These are phyloP conservation scores for Suillus luteus DNA, from an alignment of 768 basidiomycete species.

Conservation along the genomic window DNA sequence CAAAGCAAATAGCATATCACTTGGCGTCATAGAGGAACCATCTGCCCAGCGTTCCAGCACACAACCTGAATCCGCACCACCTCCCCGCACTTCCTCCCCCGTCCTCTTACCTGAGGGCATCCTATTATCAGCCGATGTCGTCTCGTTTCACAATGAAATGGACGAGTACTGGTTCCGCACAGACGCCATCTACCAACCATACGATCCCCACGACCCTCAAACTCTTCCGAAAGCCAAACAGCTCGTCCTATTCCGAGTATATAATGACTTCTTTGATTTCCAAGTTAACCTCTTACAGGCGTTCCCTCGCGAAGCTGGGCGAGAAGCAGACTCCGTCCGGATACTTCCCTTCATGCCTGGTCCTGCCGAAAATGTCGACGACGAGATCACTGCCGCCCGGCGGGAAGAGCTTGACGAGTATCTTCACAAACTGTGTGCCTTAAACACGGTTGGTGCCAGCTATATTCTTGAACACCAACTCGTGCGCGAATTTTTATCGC, in stretches of 20 bases:
- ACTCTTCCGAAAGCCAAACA: conserved; percentile 67
- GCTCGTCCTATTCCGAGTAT: conserved; percentile 89
- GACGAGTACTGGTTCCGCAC: conserved; percentile 98
- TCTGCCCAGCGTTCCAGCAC: conserved; percentile 26
- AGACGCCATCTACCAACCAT: conserved; percentile 87
- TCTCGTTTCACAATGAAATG: conserved; percentile 97
- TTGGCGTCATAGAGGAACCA: conserved; percentile 83
- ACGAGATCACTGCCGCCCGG: conserved; percentile 77
- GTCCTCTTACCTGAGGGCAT: conserved; percentile 77
- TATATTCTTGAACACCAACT: conserved; percentile 82
- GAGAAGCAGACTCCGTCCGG: conserved; percentile 61
- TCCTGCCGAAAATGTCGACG: conserved; percentile 82
- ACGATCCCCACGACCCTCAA: conserved; percentile 56
- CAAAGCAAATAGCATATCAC: conserved; percentile 93
- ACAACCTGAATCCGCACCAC: conserved; percentile 18
- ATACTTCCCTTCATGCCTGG: conserved; percentile 98
- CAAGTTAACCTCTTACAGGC: conserved; percentile 85
- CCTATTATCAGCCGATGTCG: conserved; percentile 83
- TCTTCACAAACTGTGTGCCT: conserved; percentile 73
- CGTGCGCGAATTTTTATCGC: conserved; percentile 79
- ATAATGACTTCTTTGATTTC: conserved; percentile 98
- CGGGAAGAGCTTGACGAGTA: conserved; percentile 88
- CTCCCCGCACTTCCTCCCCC: conserved; percentile 40
- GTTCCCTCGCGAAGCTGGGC: conserved; percentile 92
- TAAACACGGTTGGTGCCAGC: conserved; percentile 65